These are phyloP conservation scores for Aquilaria agallochum DNA, from an alignment of 441 rosid genomes.

Conservation along the genomic window DNA sequence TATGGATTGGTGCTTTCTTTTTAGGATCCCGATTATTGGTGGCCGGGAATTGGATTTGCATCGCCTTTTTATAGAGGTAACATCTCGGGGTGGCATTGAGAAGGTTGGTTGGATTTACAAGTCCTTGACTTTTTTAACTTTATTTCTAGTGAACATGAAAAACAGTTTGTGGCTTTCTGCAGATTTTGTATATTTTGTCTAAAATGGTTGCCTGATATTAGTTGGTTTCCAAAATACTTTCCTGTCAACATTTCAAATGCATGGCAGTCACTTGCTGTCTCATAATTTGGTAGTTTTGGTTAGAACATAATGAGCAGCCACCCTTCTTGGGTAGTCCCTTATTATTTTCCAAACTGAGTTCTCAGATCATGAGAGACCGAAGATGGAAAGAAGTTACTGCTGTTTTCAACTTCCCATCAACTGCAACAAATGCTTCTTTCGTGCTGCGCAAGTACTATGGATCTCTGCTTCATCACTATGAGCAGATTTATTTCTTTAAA, in stretches of 20 bases:
- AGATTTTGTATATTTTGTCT: too few relatives aligned
- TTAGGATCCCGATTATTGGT: conserved; percentile 92
- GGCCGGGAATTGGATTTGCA: conserved; percentile 90
- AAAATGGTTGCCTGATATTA: too few relatives aligned
- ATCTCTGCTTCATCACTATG: conserved; percentile 76
- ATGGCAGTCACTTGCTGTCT: neutral
- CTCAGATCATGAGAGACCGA: conserved; percentile 76
- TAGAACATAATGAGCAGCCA: neutral
- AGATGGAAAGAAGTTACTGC: conserved; percentile 98
- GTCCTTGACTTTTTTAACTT: too few relatives aligned
- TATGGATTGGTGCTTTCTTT: conserved; percentile 4
- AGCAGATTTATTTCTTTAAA: conserved; percentile 72
- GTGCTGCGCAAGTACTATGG: conserved; percentile 88
- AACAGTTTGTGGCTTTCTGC: too few relatives aligned
- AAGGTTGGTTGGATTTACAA: conserved; percentile 47
- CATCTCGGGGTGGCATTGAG: conserved; percentile 88
- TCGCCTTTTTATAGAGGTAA: conserved; percentile 86
- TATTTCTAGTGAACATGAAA: too few relatives aligned
- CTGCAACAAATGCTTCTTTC: conserved; percentile 95
- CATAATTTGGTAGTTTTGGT: neutral
- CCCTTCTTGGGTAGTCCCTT: neutral
- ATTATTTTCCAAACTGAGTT: conserved; percentile 16
- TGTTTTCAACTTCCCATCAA: conserved; percentile 88
- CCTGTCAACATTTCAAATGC: too few relatives aligned
- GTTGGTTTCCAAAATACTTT: too few relatives aligned